Evolutionary conservation across 1,284 basidiomycete species (phyloP).

Genomic region (Thecaphora thlaspeos): DNA sequence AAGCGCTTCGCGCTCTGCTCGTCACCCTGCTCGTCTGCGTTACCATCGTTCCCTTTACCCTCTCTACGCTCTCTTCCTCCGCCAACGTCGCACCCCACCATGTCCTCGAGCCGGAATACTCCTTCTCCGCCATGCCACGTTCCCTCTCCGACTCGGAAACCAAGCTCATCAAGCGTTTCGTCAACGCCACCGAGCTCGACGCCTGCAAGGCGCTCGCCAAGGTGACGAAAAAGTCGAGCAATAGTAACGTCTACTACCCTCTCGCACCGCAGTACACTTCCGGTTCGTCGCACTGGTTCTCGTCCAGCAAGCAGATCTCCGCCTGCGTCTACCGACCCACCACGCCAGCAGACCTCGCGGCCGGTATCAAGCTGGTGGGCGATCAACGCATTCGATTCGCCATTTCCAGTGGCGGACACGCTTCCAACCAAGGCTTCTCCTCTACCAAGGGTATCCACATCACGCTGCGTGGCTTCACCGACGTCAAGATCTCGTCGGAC

Average conservation of each 20-base stretch:
- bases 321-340: conserved; percentile 35
- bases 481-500: conserved; percentile 26
- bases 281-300: conserved; percentile 29
- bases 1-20: not conserved
- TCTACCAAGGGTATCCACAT: conserved; percentile 42
- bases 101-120: too few species aligned
- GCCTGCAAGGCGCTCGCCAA: conserved; percentile 24
- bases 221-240: conserved; percentile 5
- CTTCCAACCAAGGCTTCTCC: conserved; percentile 42
- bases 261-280: conserved; percentile 19
- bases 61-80: not conserved
- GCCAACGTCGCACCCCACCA: not conserved
- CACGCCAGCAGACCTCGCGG: conserved; percentile 27
- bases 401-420: conserved; percentile 33
- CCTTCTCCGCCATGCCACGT: not conserved
- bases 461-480: conserved; percentile 29
- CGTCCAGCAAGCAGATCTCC: conserved; percentile 17
- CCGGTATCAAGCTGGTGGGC: conserved; percentile 37
- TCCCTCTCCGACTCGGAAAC: not conserved
- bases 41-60: not conserved
- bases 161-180: not conserved
- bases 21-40: not conserved
- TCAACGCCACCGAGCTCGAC: conserved; percentile 24
- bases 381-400: conserved; percentile 34
- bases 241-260: conserved; percentile 21